Conservation (phyloP, 169 alveolate genomes). For the Amoebophrya sp. region DNA sequence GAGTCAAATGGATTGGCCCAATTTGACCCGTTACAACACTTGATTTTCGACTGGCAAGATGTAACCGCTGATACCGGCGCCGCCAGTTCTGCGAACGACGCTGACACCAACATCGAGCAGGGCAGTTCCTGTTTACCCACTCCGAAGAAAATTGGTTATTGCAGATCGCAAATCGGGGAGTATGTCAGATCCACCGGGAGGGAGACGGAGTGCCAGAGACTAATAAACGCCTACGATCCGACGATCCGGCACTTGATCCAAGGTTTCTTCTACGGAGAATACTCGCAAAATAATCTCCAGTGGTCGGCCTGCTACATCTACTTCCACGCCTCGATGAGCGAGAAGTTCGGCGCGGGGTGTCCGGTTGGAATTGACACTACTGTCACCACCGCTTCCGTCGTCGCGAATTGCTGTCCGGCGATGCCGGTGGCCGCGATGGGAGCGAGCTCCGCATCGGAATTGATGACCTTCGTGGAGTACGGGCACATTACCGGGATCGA, state of each 20-base stretch:
- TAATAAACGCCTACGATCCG: not conserved
- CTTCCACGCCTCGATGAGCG: not conserved
- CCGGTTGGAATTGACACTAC: not conserved
- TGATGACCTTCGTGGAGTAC: not conserved
- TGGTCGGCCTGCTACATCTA: constrained; percentile 10
- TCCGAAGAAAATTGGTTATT: not conserved
- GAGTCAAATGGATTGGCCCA: not conserved
- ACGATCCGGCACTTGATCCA: not conserved
- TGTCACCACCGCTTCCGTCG: not conserved
- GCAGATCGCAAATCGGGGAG: not conserved
- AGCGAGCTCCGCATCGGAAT: not conserved
- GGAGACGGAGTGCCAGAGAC: not conserved
- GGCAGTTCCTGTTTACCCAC: not conserved
- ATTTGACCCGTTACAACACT: not conserved
- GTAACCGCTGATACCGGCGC: not conserved
- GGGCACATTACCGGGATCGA: not conserved
- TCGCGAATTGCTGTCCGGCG: not conserved
- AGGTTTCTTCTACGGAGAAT: not conserved
- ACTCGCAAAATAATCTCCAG: not conserved
- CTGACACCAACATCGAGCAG: too few relatives aligned
- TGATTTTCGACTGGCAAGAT: not conserved
- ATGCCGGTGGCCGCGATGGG: not conserved
- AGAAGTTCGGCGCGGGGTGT: not conserved
- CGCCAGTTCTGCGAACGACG: too few relatives aligned
- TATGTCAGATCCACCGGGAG: not conserved